Conservation (phyloP, 306 rosid species). For the Gynostemma pentaphyllum region DNA sequence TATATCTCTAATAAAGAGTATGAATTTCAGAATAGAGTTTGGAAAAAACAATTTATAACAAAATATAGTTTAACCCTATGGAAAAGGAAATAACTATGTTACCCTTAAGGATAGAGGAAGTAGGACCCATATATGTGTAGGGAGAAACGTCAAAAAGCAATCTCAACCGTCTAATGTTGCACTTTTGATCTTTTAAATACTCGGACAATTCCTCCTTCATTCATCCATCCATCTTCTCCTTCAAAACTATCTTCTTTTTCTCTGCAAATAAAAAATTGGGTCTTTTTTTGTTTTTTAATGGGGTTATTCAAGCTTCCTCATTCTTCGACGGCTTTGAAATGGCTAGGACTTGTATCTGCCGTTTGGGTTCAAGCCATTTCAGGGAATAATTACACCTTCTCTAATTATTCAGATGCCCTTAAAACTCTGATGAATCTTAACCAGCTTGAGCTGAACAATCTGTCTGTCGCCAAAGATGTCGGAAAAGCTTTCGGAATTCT, state of each 20-base stretch:
- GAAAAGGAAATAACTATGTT: too few relatives aligned
- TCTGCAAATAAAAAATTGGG: neutral
- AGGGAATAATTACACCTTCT: constrained; percentile 93
- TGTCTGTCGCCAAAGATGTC: constrained; percentile 73
- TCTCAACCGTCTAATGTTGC: too few relatives aligned
- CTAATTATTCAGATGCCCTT: constrained; percentile 75
- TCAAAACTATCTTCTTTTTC: neutral
- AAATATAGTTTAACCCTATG: too few relatives aligned
- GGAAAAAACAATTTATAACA: too few relatives aligned
- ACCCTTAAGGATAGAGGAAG: too few relatives aligned
- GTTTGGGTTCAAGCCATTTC: constrained; percentile 87
- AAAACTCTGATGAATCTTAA: constrained; percentile 76
- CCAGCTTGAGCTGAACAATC: constrained; percentile 62
- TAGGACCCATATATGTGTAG: too few relatives aligned
- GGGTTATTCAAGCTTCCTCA: constrained; percentile 15
- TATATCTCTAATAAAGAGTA: too few relatives aligned
- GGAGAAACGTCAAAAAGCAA: too few relatives aligned
- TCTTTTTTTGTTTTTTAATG: constrained; percentile 17
- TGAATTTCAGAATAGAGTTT: too few relatives aligned
- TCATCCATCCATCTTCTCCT: neutral
- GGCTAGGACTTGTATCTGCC: constrained; percentile 77
- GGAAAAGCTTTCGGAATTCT: constrained; percentile 83
- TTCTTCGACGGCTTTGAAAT: constrained; percentile 36
- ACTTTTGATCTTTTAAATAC: too few relatives aligned
- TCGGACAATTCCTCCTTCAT: neutral